Evolutionary conservation across 208 protist genomes (phyloP).

Genomic region (Tritrichomonas foetus): DNA sequence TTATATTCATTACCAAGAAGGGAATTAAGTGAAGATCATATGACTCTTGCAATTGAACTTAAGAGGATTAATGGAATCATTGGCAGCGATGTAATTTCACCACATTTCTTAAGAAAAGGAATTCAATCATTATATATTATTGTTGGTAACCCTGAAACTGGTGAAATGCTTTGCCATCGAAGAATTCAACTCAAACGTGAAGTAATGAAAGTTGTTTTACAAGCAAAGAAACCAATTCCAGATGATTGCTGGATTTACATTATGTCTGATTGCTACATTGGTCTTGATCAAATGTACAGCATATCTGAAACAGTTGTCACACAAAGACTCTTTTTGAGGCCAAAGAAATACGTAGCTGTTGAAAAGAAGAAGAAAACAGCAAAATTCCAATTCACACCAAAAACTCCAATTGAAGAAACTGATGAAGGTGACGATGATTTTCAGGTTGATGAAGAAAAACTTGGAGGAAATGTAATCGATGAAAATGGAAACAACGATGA

Average conservation of each 20-base stretch:
- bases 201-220: not conserved
- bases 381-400: too few relatives aligned
- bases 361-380: too few relatives aligned
- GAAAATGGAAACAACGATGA: too few relatives aligned
- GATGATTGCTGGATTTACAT: not conserved
- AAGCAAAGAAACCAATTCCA: not conserved
- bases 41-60: not conserved
- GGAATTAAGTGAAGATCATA: not conserved
- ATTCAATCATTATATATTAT: conserved; percentile 11
- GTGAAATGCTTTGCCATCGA: not conserved
- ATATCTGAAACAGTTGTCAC: too few relatives aligned
- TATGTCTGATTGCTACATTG: not conserved
- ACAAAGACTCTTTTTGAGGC: too few relatives aligned
- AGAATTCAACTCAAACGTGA: not conserved
- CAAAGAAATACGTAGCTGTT: too few relatives aligned
- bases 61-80: not conserved
- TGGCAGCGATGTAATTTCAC: not conserved
- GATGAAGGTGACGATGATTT: too few relatives aligned
- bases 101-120: not conserved
- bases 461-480: too few relatives aligned
- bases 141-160: not conserved
- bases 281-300: not conserved
- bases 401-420: too few relatives aligned
- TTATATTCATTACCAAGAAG: not conserved
- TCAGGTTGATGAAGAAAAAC: too few relatives aligned